Conservation (phyloP, 257 asterid species). For the Oldenlandia corymbosa region DNA sequence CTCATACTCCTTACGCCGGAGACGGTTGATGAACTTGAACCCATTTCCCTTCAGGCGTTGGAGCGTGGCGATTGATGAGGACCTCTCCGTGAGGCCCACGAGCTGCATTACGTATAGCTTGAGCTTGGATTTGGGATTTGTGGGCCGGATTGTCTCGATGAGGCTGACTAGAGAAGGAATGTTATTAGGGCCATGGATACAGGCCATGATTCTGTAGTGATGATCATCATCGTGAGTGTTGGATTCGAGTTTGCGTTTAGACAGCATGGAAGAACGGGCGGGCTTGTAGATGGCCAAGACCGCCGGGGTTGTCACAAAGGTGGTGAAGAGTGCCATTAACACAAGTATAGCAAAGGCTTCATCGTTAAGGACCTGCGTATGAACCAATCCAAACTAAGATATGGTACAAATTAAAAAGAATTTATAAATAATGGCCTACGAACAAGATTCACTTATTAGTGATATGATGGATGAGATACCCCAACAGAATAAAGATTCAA, state of each 20-base stretch:
- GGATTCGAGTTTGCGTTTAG: constrained; percentile 15
- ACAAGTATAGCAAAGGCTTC: constrained; percentile 61
- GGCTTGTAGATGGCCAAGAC: constrained; percentile 54
- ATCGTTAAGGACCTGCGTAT: constrained; percentile 60
- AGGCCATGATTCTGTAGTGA: constrained; percentile 42
- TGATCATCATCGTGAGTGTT: too few species aligned
- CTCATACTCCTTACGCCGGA: constrained; percentile 13
- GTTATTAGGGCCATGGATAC: constrained; percentile 38
- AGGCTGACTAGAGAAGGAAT: constrained; percentile 40
- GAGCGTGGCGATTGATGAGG: constrained; percentile 50
- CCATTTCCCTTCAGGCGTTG: constrained; percentile 37
- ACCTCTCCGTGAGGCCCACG: constrained; percentile 45
- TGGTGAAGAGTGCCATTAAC: constrained; percentile 66
- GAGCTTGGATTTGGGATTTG: constrained; percentile 25
- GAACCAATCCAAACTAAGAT: too few species aligned
- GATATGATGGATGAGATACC: too few species aligned
- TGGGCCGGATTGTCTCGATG: constrained; percentile 35
- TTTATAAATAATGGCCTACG: too few species aligned
- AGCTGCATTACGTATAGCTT: constrained; percentile 49
- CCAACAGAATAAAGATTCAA: too few species aligned
- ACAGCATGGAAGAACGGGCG: constrained; percentile 13
- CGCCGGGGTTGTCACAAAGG: constrained; percentile 56
- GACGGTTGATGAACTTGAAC: constrained; percentile 33
- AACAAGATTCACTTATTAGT: too few species aligned
- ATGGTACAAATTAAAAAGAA: too few species aligned